Evolutionary conservation across 2,329 filamentous ascomycete species (phyloP), one percentile per base, ranked within the genome.

Genomic region (Phialophora macrospora): DNA sequence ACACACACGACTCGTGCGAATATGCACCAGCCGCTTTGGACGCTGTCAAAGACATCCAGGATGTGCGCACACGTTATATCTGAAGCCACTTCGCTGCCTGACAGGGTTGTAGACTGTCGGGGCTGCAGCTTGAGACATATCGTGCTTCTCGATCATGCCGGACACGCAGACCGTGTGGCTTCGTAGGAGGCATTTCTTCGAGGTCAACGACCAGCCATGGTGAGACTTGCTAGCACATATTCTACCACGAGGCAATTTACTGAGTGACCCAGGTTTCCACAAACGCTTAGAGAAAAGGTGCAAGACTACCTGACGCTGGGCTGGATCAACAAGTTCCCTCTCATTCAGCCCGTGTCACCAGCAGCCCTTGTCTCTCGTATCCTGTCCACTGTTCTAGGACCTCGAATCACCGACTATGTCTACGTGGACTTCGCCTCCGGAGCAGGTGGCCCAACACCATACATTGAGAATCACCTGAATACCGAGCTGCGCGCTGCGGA

Each of bases 401-500:
- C 73, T 4, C 73, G 79, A 28, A 78, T 86, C 1, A 77, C 80
- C 20, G 76, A 80, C 1, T 87, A 89, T 75, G 87, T 84, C 20
- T 87, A 90, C 71, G 83, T 93, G 67, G 90, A 93, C 78, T 91
- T 92, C 76, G 92, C 90, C 75, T 88, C 90, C 2, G 90, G 90
- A 59, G 88, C 84, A 14, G 90, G 90, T 48, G 90, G 90, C 0
- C 89, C 89, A 0, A 91, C 87, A 1, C 88, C 88, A 0, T 80
- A 79, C 46, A 87, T 91, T 58, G 88, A 90, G 75, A 80, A 78
- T 11, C 78, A 83, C 49, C 74, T 91, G 68, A 90, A 90, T 75
- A 67, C 73, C 1, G 73, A 75, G 24, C 71, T 77, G 4, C 65
- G 56, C 17, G 60, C 60, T 12, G 41, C 62, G 5, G 70, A 68